Conservation (phyloP, 2,329 filamentous ascomycete genomes). For the Botrytis hyacinthi region DNA sequence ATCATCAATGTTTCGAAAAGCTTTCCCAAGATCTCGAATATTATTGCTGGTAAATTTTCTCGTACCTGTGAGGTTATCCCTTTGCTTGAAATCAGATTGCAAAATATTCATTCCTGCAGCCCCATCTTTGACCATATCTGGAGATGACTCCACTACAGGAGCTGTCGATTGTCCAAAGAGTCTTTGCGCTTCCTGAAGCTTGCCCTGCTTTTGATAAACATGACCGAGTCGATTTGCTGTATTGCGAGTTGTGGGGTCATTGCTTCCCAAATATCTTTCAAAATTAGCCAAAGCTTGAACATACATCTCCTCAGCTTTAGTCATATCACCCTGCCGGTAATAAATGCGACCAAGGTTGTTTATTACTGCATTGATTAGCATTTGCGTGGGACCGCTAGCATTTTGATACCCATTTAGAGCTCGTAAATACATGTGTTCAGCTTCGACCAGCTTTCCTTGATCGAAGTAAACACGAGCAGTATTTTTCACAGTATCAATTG, state of each 20-base stretch:
- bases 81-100: background rate
- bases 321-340: constrained; percentile 18
- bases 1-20: background rate
- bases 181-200: constrained; percentile 7
- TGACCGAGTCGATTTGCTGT: constrained; percentile 21
- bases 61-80: background rate
- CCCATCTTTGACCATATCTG: background rate
- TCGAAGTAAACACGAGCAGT: constrained; percentile 18
- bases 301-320: constrained; percentile 35
- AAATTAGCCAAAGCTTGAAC: constrained; percentile 32
- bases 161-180: background rate
- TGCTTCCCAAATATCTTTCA: constrained; percentile 23
- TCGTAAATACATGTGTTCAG: constrained; percentile 25
- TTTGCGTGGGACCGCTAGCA: constrained; percentile 20
- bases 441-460: constrained; percentile 27
- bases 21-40: background rate
- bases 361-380: constrained; percentile 17
- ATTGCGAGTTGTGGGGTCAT: constrained; percentile 21
- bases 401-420: constrained; percentile 23
- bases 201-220: constrained; percentile 19
- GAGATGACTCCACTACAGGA: background rate
- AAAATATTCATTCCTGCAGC: background rate
- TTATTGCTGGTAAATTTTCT: background rate
- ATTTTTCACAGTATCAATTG: constrained; percentile 23
- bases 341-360: constrained; percentile 23